These are phyloP conservation scores for Macaranga tanarius DNA, from an alignment of 441 rosid species.

Conservation along the genomic window DNA sequence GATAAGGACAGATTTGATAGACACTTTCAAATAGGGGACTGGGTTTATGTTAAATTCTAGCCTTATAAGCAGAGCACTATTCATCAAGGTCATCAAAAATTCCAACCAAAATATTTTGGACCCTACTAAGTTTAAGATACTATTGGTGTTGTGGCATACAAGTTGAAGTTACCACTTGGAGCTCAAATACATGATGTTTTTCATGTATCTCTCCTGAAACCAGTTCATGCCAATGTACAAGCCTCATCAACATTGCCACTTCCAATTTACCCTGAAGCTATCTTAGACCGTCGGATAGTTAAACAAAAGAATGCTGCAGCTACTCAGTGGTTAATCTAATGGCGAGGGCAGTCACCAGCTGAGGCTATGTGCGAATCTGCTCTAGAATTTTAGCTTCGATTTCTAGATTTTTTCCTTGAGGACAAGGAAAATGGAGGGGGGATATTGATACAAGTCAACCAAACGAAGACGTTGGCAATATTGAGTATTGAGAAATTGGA, in stretches of 20 bases:
- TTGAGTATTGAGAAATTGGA: no score
- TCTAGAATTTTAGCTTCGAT: background rate
- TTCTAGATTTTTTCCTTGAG: background rate
- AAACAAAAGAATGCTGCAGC: background rate
- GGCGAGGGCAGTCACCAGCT: no score
- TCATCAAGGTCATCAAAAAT: background rate
- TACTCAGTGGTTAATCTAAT: no score
- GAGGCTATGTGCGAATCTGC: background rate
- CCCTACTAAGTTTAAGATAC: background rate
- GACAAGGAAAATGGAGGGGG: background rate
- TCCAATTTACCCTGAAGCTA: background rate
- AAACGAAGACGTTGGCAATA: no score
- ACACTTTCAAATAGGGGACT: no score
- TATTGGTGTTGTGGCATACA: background rate
- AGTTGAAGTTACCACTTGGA: background rate
- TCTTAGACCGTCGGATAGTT: background rate
- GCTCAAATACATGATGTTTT: background rate
- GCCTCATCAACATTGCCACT: background rate
- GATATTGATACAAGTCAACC: background rate
- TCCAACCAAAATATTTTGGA: background rate
- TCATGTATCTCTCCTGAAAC: background rate
- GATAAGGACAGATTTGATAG: no score
- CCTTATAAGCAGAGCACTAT: no score
- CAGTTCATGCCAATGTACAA: background rate
- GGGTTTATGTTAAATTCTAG: no score